A percentile compares a stretch with the other conserved stretches of the same genome.
phyloP scores from a whole-genome alignment of 2,329 filamentous ascomycete genomes.

The Plectosphaerella plurivora region DNA sequence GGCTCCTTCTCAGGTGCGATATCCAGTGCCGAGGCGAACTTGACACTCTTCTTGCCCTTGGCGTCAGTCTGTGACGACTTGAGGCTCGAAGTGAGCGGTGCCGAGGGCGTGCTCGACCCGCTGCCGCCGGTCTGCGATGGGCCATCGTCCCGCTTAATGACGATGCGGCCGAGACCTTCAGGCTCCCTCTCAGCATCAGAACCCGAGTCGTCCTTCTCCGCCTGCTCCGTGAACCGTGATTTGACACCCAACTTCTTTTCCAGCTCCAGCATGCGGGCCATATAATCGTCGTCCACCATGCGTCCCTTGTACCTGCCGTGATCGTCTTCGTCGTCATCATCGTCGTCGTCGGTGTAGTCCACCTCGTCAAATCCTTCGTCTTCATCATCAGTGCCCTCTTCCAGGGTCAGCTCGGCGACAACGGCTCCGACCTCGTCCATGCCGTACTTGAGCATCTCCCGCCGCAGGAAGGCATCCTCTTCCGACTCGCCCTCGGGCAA shows the following conservation, averaged over 20 bases:
- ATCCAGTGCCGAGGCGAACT: constrained; percentile 73
- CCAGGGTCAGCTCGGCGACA: constrained; percentile 85
- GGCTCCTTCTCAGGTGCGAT: constrained; percentile 45
- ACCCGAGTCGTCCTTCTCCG: constrained; percentile 27
- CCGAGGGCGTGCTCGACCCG: background rate
- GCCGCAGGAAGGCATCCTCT: constrained; percentile 75
- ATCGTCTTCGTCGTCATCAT: constrained; percentile 68
- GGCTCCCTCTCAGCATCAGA: constrained; percentile 30
- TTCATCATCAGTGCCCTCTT: constrained; percentile 59
- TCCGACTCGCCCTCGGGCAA: constrained; percentile 70
- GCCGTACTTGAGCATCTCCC: constrained; percentile 88
- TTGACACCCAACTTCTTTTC: constrained; percentile 69
- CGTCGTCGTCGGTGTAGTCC: constrained; percentile 44
- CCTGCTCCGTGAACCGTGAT: constrained; percentile 36
- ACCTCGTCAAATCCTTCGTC: constrained; percentile 44
- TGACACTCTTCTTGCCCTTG: constrained; percentile 63
- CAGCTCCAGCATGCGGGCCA: constrained; percentile 77
- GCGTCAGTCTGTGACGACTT: constrained; percentile 9
- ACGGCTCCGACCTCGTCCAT: constrained; percentile 85
- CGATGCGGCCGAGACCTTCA: constrained; percentile 53
- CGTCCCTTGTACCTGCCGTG: constrained; percentile 68
- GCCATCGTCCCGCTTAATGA: constrained; percentile 31
- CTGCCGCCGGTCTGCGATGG: constrained; percentile 1
- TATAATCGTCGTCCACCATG: constrained; percentile 70
- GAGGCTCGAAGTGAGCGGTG: constrained; percentile 10